Percentiles rank a stretch among this genome's conserved stretches.
Evolutionary conservation across 164 flowering plant species (phyloP).

Genomic region (grape (Vitis vinifera)): ASM3070453v1 NC_081821.1:18809001-18809500

Average conservation of each 20-base stretch:
- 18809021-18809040: conserved; percentile 94
- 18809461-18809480: conserved; percentile 77
- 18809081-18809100: conserved; percentile 96
- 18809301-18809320: background rate
- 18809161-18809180: conserved; percentile 73
- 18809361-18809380: conserved; percentile 92
- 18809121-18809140: conserved; percentile 86
- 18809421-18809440: conserved; percentile 68
- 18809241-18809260: conserved; percentile 66
- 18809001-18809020: conserved; percentile 93
- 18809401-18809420: conserved; percentile 84
- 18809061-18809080: conserved; percentile 93
- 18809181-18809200: conserved; percentile 85
- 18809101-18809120: conserved; percentile 92
- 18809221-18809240: conserved; percentile 68
- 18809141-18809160: conserved; percentile 87
- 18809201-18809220: conserved; percentile 59
- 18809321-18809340: background rate
- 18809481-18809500: conserved; percentile 63
- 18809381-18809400: conserved; percentile 83
- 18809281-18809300: background rate
- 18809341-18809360: conserved; percentile 82
- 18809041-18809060: conserved; percentile 92
- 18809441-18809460: conserved; percentile 79
- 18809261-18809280: conserved; percentile 59